Evolutionary conservation across 306 rosid genomes (phyloP), one percentile per base, ranked within the genome.

Genomic region (cucumber (Cucumis sativus)): DNA sequence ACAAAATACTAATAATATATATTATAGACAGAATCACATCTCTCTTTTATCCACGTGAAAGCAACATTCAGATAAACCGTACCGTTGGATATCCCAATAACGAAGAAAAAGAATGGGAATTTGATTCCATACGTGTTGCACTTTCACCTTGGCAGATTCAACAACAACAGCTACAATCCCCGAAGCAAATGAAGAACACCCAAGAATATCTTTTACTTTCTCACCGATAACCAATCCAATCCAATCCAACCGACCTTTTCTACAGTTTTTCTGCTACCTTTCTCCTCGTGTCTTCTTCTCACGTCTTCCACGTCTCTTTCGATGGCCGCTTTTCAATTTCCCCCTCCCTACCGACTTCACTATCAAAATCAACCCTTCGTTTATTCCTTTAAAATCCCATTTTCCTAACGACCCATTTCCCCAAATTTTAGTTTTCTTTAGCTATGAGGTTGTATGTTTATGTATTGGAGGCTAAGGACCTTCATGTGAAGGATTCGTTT

Each of bases 401-500:
- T 0, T 21, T 5, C 56, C 35, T 30, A 66, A 21, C 33, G 2
- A 13, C 76, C 76, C 76, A 72, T 28, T 70, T 51, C 4, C 45
- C 1, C 41, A 15, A 49, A 28, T 7, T 30, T 54, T 23, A 72
- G 23, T 11, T 39, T 45, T 70, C 3, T 7, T 3, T 45, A 63
- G 43, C 61, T 5, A 88, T 86, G 88, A 94, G 76, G 87, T 80
- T 94, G 10, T 84, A 80, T 76, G 98, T 90, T 49, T 88, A 88
- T 76, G 90, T 90, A 37, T 82, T 90, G 78, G 96, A 94, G 79
- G 98, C 89, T 23, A 84, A 37, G 33, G 95, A 84, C 78, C 83
- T 94, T 52, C 83, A 78, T 13, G 87, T 61, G 47, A 81, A 84
- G 23, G 85, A 88, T 61, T 77, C 91, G 0, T 89, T 76, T 56